These are phyloP conservation scores for Saccharomyces hybrid DNA, from an alignment of 1,139 yeast genomes.

Conservation along the genomic window DNA sequence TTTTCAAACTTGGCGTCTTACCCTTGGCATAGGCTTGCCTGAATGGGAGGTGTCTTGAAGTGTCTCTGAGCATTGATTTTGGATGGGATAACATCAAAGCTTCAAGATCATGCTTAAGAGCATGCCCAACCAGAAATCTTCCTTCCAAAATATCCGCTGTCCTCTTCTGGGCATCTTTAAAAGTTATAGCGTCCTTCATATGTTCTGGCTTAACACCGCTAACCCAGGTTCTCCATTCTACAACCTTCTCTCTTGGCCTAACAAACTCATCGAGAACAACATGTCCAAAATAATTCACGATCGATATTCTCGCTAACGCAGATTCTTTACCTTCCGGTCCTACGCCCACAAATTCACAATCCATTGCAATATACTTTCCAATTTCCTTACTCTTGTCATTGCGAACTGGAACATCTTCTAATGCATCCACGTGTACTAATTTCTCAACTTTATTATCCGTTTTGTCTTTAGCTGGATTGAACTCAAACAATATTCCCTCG, in stretches of 20 bases:
- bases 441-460: too few relatives aligned
- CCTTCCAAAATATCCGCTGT: slow-evolving; percentile 45
- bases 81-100: slow-evolving; percentile 67
- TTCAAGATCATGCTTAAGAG: slow-evolving; percentile 68
- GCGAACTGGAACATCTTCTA: too few relatives aligned
- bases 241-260: slow-evolving; percentile 63
- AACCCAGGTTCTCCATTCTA: slow-evolving; percentile 94
- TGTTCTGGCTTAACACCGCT: slow-evolving; percentile 72
- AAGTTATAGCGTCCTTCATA: slow-evolving; percentile 59
- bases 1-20: slow-evolving; percentile 65
- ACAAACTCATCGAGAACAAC: slow-evolving; percentile 68
- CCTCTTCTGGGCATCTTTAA: slow-evolving; percentile 58
- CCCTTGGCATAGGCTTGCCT: slow-evolving; percentile 50
- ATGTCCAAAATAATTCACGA: slow-evolving; percentile 77
- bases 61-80: slow-evolving; percentile 57
- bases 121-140: too few relatives aligned
- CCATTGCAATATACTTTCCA: slow-evolving; percentile 76
- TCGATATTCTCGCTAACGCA: slow-evolving; percentile 77
- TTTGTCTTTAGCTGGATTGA: too few relatives aligned
- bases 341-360: slow-evolving; percentile 92
- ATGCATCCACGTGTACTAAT: too few relatives aligned
- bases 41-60: slow-evolving; percentile 56
- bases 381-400: slow-evolving; percentile 35
- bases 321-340: slow-evolving; percentile 66
- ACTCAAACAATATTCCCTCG: too few relatives aligned